phyloP scores from a whole-genome alignment of 2,329 filamentous ascomycete genomes.

The Arthrobotrys conoides region DNA sequence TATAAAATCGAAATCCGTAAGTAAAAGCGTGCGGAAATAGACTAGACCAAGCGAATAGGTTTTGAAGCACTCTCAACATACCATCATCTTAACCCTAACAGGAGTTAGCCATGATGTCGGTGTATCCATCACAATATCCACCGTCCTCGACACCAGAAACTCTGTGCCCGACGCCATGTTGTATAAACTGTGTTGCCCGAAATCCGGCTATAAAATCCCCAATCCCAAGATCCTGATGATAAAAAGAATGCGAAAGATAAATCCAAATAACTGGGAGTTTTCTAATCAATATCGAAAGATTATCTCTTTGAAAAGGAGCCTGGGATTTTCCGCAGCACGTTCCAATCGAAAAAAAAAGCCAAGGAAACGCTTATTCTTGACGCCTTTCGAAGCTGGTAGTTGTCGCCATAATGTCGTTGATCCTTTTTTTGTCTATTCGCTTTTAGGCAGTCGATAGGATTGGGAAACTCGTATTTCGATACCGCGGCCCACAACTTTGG shows the following conservation, averaged over 20 bases:
- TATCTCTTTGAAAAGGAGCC: constrained; percentile 41
- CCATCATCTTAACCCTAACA: constrained; percentile 58
- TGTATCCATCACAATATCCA: constrained; percentile 20
- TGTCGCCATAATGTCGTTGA: constrained; percentile 53
- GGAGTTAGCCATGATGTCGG: constrained; percentile 58
- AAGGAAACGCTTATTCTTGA: constrained; percentile 47
- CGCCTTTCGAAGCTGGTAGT: constrained; percentile 40
- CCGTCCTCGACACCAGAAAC: constrained; percentile 36
- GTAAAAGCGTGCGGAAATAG: background rate
- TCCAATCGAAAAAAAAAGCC: constrained; percentile 30
- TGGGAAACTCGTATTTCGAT: constrained; percentile 44
- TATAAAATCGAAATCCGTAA: constrained; percentile 9
- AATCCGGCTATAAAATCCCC: constrained; percentile 4
- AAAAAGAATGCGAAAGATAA: constrained; percentile 21
- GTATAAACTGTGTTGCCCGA: constrained; percentile 34
- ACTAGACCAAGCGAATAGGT: background rate
- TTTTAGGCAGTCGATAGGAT: constrained; percentile 55
- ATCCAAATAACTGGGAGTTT: constrained; percentile 25
- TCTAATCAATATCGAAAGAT: constrained; percentile 27
- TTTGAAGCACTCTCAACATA: constrained; percentile 3
- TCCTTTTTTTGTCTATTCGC: constrained; percentile 48
- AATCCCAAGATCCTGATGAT: constrained; percentile 19
- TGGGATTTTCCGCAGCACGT: constrained; percentile 25
- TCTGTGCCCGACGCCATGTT: constrained; percentile 48
- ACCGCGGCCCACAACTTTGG: constrained; percentile 38